Percentiles rank a stretch among this genome's conserved stretches.
These are phyloP conservation scores for bread wheat (Triticum aestivum) DNA, from an alignment of 176 grass and related monocot genomes.

Conservation along the genomic window DNA sequence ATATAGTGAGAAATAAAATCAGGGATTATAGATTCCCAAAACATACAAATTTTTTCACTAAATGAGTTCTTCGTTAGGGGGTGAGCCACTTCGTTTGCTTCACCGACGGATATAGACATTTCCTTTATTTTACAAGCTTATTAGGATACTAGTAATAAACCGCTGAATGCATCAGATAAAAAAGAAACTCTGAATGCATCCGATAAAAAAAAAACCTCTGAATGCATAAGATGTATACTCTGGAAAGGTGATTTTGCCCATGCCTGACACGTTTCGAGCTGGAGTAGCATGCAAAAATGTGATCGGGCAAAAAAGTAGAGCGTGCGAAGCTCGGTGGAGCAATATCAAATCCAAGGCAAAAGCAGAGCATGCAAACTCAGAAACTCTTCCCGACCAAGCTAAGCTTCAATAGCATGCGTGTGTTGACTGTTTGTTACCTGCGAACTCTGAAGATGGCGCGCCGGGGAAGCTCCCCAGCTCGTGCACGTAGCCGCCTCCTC, in stretches of 20 bases:
- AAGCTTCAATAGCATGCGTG: background rate
- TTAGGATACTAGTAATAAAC: background rate
- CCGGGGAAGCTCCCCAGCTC: slow-evolving; percentile 23
- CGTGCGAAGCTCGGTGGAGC: background rate
- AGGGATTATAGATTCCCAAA: no score
- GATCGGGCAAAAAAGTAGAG: background rate
- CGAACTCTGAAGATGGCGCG: slow-evolving; percentile 33
- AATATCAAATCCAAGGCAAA: background rate
- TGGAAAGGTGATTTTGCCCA: background rate
- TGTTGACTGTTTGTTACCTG: slow-evolving; percentile 33
- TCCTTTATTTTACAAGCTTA: background rate
- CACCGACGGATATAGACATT: background rate
- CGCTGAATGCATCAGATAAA: no score
- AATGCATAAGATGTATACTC: no score
- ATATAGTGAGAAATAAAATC: no score
- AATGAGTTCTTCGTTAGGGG: no score
- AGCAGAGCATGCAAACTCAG: background rate
- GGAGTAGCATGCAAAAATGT: background rate
- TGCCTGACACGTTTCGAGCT: slow-evolving; percentile 1
- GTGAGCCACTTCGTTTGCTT: no score
- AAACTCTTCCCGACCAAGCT: background rate
- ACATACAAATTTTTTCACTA: no score
- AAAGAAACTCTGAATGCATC: no score
- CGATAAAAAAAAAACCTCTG: no score
- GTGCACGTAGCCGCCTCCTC: slow-evolving; percentile 5